A percentile compares a stretch with the other conserved stretches of the same genome.
Evolutionary conservation across 1,284 basidiomycete species (phyloP).

Genomic region (Xerocomus amazonicus): DNA sequence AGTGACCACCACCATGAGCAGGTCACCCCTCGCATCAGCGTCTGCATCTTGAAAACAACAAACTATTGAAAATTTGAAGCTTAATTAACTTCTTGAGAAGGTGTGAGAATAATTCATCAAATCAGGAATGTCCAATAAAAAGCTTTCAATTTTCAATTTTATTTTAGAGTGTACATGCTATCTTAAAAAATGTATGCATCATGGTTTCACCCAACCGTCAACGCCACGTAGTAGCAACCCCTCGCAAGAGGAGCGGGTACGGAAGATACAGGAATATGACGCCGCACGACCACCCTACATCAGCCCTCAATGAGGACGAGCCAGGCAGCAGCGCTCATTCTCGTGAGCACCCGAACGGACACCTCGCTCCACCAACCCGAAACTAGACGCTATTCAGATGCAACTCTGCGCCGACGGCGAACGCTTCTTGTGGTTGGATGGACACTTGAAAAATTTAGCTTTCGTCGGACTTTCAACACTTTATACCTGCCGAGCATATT

Average conservation of each 20-base stretch:
- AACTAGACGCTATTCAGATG: constrained; percentile 40
- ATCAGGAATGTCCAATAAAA: background rate
- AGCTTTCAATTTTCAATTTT: too few relatives aligned
- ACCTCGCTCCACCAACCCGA: constrained; percentile 77
- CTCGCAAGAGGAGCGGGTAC: constrained; percentile 41
- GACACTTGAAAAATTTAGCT: constrained; percentile 36
- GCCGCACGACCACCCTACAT: constrained; percentile 43
- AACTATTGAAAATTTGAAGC: constrained; percentile 10
- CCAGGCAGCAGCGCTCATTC: constrained; percentile 45
- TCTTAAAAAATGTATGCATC: constrained; percentile 42
- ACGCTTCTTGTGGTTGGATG: constrained; percentile 45
- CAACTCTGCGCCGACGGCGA: constrained; percentile 26
- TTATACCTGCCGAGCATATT: constrained; percentile 10
- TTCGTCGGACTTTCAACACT: constrained; percentile 5
- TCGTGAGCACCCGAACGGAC: constrained; percentile 62
- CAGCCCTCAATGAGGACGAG: constrained; percentile 39
- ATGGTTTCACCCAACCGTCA: constrained; percentile 80
- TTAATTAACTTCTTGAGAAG: background rate
- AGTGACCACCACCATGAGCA: constrained; percentile 27
- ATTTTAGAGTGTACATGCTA: too few relatives aligned
- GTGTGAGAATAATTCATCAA: constrained; percentile 12
- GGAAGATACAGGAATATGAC: constrained; percentile 78
- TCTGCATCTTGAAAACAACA: constrained; percentile 24
- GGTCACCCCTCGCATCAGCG: constrained; percentile 22
- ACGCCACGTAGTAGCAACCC: constrained; percentile 67